phyloP scores from a whole-genome alignment of 176 grass and related monocot species.

The Carex parvula region DNA sequence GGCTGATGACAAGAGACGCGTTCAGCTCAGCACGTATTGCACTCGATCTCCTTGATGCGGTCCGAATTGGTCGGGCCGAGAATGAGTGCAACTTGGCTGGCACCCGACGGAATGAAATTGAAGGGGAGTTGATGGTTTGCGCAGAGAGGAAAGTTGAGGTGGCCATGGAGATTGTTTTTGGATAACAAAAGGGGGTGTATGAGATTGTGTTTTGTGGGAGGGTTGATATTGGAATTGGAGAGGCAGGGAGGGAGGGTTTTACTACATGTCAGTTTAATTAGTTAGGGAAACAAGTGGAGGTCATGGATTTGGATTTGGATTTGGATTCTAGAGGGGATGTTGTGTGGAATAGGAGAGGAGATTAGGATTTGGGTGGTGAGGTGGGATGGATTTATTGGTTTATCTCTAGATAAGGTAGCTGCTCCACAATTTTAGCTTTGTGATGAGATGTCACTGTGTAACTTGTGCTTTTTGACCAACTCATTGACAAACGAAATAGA shows the following conservation, averaged over 20 bases:
- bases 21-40: slow-evolving; percentile 68
- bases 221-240: slow-evolving; percentile 8
- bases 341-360: slow-evolving; percentile 27
- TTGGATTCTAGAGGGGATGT: slow-evolving; percentile 21
- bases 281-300: slow-evolving; percentile 19
- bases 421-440: background rate
- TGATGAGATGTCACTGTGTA: slow-evolving; percentile 17
- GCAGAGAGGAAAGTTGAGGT: slow-evolving; percentile 23
- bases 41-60: slow-evolving; percentile 13
- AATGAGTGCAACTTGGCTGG: slow-evolving; percentile 4
- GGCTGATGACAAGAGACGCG: slow-evolving; percentile 87
- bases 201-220: background rate
- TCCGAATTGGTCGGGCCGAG: background rate
- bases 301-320: background rate
- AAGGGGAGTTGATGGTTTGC: slow-evolving; percentile 22
- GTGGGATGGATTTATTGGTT: slow-evolving; percentile 17
- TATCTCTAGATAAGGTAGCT: slow-evolving; percentile 22
- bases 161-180: slow-evolving; percentile 11
- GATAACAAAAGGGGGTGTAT: background rate
- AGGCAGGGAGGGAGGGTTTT: background rate
- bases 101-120: slow-evolving; percentile 12
- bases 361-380: slow-evolving; percentile 17
- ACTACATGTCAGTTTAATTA: background rate
- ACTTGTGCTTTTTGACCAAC: slow-evolving; percentile 10
- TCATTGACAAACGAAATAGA: background rate